phyloP scores from a whole-genome alignment of 805 yeast species.

The Pichia membranifaciens region DNA sequence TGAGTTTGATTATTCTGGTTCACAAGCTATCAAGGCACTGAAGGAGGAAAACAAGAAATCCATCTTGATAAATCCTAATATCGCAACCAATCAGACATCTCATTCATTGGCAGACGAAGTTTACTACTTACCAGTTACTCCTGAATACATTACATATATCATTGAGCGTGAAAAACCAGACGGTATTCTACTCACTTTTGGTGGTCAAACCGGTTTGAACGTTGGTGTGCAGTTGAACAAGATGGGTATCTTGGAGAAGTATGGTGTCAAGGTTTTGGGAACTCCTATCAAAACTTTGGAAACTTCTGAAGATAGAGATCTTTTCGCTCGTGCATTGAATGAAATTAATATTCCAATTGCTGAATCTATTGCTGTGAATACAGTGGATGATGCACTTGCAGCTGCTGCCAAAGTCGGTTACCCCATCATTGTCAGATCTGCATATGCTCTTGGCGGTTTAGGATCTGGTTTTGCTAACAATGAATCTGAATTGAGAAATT shows the following conservation, averaged over 20 bases:
- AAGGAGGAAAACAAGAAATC: conserved; percentile 84
- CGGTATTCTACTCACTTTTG: conserved; percentile 91
- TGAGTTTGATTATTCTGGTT: conserved; percentile 95
- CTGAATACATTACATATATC: conserved; percentile 91
- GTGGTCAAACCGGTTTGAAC: conserved; percentile 97
- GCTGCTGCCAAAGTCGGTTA: conserved; percentile 88
- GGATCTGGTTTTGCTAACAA: conserved; percentile 96
- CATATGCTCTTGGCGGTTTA: conserved; percentile 94
- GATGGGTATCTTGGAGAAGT: conserved; percentile 88
- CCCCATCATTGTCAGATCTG: conserved; percentile 96
- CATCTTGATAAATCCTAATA: conserved; percentile 88
- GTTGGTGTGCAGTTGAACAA: conserved; percentile 93
- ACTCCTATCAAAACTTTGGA: conserved; percentile 95
- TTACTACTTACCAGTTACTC: conserved; percentile 92
- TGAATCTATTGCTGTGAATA: conserved; percentile 91
- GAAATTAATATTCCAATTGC: conserved; percentile 97
- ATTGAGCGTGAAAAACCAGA: conserved; percentile 96
- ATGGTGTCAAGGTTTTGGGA: conserved; percentile 91
- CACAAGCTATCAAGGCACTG: conserved; percentile 95
- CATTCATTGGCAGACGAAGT: conserved; percentile 93
- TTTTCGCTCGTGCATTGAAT: conserved; percentile 90
- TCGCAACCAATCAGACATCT: conserved; percentile 95
- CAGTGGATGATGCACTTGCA: conserved; percentile 84
- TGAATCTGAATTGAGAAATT: conserved; percentile 73
- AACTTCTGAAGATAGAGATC: conserved; percentile 95